Evolutionary conservation across 495 filamentous ascomycete genomes (phyloP).

Genomic region (Bathelium albidoporum): DNA sequence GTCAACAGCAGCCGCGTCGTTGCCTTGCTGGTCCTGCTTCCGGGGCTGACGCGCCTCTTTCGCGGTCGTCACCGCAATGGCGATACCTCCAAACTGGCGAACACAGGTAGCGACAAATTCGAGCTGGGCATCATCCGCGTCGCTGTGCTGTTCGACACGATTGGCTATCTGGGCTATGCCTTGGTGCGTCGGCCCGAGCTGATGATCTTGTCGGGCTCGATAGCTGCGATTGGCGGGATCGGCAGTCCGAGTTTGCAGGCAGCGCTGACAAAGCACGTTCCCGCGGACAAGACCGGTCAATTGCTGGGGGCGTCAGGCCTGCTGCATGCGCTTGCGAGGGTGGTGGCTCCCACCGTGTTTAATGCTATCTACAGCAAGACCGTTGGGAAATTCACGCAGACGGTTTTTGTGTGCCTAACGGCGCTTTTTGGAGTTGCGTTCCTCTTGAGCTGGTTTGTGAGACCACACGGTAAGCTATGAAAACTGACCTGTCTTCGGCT

Average conservation of each 20-base stretch:
- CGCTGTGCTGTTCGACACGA: conserved; percentile 65
- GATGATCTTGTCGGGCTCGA: conserved; percentile 55
- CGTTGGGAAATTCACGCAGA: conserved; percentile 63
- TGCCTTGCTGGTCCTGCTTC: conserved; percentile 63
- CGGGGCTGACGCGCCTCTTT: conserved; percentile 57
- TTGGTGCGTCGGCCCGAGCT: conserved; percentile 44
- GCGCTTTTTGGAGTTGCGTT: conserved; percentile 57
- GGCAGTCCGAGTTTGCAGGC: conserved; percentile 74
- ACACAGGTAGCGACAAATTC: conserved; percentile 63
- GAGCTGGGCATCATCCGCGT: conserved; percentile 68
- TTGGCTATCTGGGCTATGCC: conserved; percentile 67
- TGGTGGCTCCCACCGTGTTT: conserved; percentile 70
- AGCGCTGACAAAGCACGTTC: conserved; percentile 81
- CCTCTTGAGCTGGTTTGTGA: conserved; percentile 55
- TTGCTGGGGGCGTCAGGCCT: conserved; percentile 79
- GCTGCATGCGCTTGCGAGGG: conserved; percentile 69
- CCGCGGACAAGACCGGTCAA: conserved; percentile 66
- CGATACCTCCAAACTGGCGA: conserved; percentile 26
- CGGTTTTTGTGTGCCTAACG: conserved; percentile 68
- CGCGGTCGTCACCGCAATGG: conserved; percentile 48
- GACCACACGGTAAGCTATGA: conserved; percentile 54
- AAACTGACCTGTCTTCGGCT: neutral
- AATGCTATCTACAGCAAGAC: conserved; percentile 78
- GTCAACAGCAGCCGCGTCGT: conserved; percentile 65
- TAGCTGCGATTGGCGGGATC: conserved; percentile 71